Evolutionary conservation across 805 yeast genomes (phyloP).

Genomic region (Maudiozyma serrabonitensis): DNA sequence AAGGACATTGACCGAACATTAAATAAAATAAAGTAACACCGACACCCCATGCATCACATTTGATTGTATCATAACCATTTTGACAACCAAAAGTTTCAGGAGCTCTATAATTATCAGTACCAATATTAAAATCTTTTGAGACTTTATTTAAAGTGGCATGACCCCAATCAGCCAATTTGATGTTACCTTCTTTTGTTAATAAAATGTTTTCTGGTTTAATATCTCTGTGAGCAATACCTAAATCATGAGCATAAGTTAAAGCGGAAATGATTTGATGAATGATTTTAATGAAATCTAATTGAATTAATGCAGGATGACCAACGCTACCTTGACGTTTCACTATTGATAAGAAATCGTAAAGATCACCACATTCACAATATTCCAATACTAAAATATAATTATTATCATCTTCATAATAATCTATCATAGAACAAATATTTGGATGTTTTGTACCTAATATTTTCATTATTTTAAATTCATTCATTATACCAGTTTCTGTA

Average conservation of each 20-base stretch:
- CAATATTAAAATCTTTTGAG: conserved; percentile 37
- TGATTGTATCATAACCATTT: conserved; percentile 51
- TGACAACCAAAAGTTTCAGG: conserved; percentile 58
- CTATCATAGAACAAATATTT: conserved; percentile 49
- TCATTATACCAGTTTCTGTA: conserved; percentile 9
- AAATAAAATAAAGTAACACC: conserved; percentile 74
- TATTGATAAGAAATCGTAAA: conserved; percentile 42
- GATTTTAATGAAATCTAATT: conserved; percentile 29
- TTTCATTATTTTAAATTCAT: conserved; percentile 30
- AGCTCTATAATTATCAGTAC: conserved; percentile 86
- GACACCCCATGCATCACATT: conserved; percentile 80
- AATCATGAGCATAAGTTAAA: conserved; percentile 43
- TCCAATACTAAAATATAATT: conserved; percentile 53
- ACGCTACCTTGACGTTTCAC: conserved; percentile 12
- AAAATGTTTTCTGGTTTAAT: conserved; percentile 66
- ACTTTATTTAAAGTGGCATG: conserved; percentile 37
- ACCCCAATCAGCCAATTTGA: conserved; percentile 71
- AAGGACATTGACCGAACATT: conserved; percentile 78
- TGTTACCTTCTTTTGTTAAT: conserved; percentile 39
- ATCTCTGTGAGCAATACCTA: conserved; percentile 59
- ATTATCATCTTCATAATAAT: conserved; percentile 44
- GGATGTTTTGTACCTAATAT: conserved; percentile 34
- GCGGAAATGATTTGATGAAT: conserved; percentile 45
- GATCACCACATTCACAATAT: conserved; percentile 56
- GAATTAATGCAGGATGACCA: conserved; percentile 7